Base-by-base conservation (phyloP, 495 filamentous ascomycete species). In the Aspergillus sclerotiicarbonarius region DNA sequence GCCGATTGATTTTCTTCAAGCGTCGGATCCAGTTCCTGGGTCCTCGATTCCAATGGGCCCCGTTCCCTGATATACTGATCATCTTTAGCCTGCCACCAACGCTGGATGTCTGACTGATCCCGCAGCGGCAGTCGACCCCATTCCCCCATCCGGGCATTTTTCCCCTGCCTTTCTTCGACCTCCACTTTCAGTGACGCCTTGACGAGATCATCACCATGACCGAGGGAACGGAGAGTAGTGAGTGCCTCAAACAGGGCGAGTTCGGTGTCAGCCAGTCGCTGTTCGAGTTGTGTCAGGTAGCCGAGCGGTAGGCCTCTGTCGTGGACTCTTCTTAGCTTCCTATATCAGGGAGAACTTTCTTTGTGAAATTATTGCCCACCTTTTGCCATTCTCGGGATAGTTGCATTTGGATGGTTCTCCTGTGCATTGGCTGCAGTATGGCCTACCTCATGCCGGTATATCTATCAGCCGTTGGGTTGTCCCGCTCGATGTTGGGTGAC, bases 311-410 rank as follows among this genome's bases (percentile, higher is more conserved):
- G 62, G 48, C 65, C 65, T 18, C 65, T 67, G 10, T 19, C 4
- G n/a, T n/a, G n/a, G 13, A 12, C 57, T 47, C 3, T 33, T 46
- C n/a, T 8, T 49, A 33, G 30, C 8, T 18, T 49, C 21, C 8
- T 20, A 15, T 47, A 20, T n/a, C n/a, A n/a, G n/a, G n/a, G n/a
- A n/a, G n/a, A n/a, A n/a, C n/a, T n/a, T n/a, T n/a, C n/a, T n/a
- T n/a, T n/a, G n/a, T n/a, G n/a, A n/a, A n/a, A n/a, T n/a, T n/a
- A n/a, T n/a, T n/a, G n/a, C n/a, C n/a, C n/a, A 67, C 64, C 64
- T 57, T 48, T 67, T 67, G n/a, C 65, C 65, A 45, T 59, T 65
- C 46, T 65, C 62, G 9, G 65, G 62, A 41, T 67, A 67, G 16
- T 54, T 51, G 39, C 65, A 67, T 58, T 51, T 51, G 12, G 57